Percentiles rank a stretch among this genome's conserved stretches.
Evolutionary conservation across 495 filamentous ascomycete genomes (phyloP).

Genomic region (Neurospora sp.): DNA sequence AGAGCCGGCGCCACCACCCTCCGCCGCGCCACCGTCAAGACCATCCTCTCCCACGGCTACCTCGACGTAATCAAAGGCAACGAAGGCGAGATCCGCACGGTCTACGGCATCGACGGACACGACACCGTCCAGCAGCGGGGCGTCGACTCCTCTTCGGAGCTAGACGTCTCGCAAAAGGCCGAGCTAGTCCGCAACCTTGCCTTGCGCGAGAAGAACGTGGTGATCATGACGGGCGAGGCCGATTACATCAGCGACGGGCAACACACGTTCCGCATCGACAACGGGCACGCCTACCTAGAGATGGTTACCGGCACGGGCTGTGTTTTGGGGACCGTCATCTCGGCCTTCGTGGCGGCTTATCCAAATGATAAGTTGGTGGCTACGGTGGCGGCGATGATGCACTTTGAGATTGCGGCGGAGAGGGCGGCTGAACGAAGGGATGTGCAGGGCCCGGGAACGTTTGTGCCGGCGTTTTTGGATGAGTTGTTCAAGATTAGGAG

Average conservation of each 20-base stretch:
- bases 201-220: conserved; percentile 53
- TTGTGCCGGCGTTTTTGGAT: conserved; percentile 79
- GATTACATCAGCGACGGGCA: conserved; percentile 74
- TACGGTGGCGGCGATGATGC: conserved; percentile 55
- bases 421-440: conserved; percentile 50
- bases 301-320: conserved; percentile 84
- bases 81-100: conserved; percentile 76
- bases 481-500: conserved; percentile 45
- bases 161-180: conserved; percentile 40
- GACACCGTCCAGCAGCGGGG: conserved; percentile 59
- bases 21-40: conserved; percentile 58
- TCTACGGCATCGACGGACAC: conserved; percentile 57
- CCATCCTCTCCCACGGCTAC: conserved; percentile 63
- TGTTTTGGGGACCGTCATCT: conserved; percentile 70
- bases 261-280: conserved; percentile 53
- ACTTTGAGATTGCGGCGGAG: conserved; percentile 83
- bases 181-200: conserved; percentile 56
- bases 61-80: conserved; percentile 93
- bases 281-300: conserved; percentile 72
- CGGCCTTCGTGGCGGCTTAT: conserved; percentile 55
- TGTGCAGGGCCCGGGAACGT: conserved; percentile 73
- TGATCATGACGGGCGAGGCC: conserved; percentile 74
- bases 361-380: conserved; percentile 56
- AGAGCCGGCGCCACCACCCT: conserved; percentile 68
- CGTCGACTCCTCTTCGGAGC: conserved; percentile 68